Evolutionary conservation across 2,329 filamentous ascomycete genomes (phyloP).

Genomic region (Tolypocladium album): DNA sequence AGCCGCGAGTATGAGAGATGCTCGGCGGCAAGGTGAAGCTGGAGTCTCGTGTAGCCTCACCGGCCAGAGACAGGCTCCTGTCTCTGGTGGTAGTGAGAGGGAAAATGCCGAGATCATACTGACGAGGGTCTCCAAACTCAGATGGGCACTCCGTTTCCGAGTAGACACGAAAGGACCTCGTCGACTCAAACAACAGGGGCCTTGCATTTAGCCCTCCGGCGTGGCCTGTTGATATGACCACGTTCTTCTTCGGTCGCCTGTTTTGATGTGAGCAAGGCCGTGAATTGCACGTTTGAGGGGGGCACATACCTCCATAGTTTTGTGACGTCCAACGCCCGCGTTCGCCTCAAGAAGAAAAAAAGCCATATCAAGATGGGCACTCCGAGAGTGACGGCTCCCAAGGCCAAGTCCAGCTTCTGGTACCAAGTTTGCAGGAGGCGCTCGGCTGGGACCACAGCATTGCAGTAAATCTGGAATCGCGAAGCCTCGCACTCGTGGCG

Average conservation of each 20-base stretch:
- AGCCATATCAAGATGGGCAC: conserved; percentile 9
- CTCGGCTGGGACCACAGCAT: conserved; percentile 11
- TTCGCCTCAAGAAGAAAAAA: background rate
- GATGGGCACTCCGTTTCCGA: background rate
- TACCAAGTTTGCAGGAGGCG: conserved; percentile 12
- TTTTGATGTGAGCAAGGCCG: background rate
- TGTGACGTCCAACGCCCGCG: background rate
- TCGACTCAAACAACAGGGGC: background rate
- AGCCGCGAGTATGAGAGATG: background rate
- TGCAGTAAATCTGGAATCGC: conserved; percentile 19
- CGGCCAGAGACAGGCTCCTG: background rate
- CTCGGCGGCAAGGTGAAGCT: background rate
- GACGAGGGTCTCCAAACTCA: background rate
- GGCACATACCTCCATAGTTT: background rate
- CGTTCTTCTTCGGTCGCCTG: background rate
- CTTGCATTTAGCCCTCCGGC: background rate
- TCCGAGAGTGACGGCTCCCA: conserved; percentile 13
- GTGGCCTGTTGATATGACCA: background rate
- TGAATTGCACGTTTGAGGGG: background rate
- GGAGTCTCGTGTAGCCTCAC: background rate
- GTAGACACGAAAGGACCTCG: background rate
- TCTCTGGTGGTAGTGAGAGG: background rate
- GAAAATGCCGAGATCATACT: background rate
- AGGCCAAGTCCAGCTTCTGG: conserved; percentile 15
- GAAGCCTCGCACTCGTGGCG: conserved; percentile 10